phyloP scores from a whole-genome alignment of 2,329 filamentous ascomycete species.

The Tetracladium maxilliforme region DNA sequence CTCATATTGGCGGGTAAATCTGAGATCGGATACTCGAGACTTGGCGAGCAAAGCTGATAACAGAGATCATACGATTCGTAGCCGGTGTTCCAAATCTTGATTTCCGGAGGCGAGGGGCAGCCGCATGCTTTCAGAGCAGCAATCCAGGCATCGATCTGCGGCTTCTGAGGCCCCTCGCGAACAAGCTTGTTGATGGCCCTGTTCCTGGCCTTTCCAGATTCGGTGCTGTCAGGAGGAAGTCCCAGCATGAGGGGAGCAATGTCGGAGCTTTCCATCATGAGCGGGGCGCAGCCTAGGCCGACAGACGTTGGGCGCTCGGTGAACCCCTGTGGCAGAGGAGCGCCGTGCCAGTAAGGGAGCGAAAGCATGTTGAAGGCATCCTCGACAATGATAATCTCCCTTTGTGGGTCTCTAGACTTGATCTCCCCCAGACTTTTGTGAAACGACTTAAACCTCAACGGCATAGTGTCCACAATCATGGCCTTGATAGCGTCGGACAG shows the following conservation, averaged over 20 bases:
- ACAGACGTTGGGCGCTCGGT: no score
- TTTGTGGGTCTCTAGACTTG: conserved; percentile 14
- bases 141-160: no score
- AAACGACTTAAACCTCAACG: conserved; percentile 15
- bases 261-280: conserved; percentile 19
- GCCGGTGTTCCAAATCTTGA: no score
- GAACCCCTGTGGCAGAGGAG: conserved; percentile 18
- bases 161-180: no score
- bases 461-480: conserved; percentile 17
- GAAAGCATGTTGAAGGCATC: conserved; percentile 23
- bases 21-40: conserved; percentile 17
- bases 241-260: conserved; percentile 21
- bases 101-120: no score
- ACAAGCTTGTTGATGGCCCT: conserved; percentile 10
- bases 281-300: conserved; percentile 22
- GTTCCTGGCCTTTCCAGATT: conserved; percentile 20
- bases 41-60: conserved; percentile 18
- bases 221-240: conserved; percentile 20
- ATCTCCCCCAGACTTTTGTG: conserved; percentile 19
- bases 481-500: conserved; percentile 18
- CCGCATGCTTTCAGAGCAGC: conserved; percentile 14
- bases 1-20: conserved; percentile 22
- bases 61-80: conserved; percentile 11
- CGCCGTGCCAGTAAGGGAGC: conserved; percentile 20
- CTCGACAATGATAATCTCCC: conserved; percentile 25